phyloP scores from a whole-genome alignment of 768 basidiomycete genomes.

The Rubroboletus pulcherrimus region DNA sequence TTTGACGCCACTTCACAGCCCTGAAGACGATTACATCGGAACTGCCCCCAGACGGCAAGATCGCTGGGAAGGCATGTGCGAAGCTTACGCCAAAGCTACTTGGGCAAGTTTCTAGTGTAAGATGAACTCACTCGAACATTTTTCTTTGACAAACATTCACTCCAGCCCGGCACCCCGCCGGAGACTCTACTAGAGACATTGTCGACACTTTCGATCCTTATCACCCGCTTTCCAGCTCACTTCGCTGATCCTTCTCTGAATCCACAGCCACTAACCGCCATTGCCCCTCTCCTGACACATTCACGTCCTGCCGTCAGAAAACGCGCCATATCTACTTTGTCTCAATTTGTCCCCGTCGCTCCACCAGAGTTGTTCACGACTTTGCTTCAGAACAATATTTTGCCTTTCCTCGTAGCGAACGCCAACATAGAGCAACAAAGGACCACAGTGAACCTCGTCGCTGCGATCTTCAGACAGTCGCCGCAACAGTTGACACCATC shows the following conservation, averaged over 20 bases:
- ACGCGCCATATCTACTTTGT: slow-evolving; percentile 82
- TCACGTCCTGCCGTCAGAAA: slow-evolving; percentile 85
- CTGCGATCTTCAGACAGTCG: slow-evolving; percentile 74
- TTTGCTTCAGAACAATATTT: slow-evolving; percentile 56
- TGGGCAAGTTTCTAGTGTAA: slow-evolving; percentile 71
- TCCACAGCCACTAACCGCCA: slow-evolving; percentile 60
- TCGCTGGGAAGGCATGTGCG: slow-evolving; percentile 74
- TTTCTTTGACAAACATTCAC: slow-evolving; percentile 6
- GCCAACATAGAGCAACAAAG: slow-evolving; percentile 66
- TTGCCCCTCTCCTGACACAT: slow-evolving; percentile 72
- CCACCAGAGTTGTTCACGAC: slow-evolving; percentile 56
- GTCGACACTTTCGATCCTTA: slow-evolving; percentile 83
- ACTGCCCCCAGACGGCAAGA: slow-evolving; percentile 76
- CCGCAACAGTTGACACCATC: slow-evolving; percentile 62
- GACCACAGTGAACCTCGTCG: slow-evolving; percentile 74
- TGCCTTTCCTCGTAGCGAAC: slow-evolving; percentile 52
- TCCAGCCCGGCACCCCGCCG: slow-evolving; percentile 63
- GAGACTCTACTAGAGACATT: slow-evolving; percentile 82
- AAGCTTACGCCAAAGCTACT: slow-evolving; percentile 84
- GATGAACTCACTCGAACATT: slow-evolving; percentile 10
- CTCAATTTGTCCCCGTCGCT: slow-evolving; percentile 78
- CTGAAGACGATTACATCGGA: slow-evolving; percentile 94
- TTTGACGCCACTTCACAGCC: slow-evolving; percentile 43
- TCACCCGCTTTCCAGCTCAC: slow-evolving; percentile 75
- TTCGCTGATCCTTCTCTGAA: slow-evolving; percentile 50